These are phyloP conservation scores for Apophysomyces elegans DNA, from an alignment of 371 early-diverging fungal species.

Conservation along the genomic window DNA sequence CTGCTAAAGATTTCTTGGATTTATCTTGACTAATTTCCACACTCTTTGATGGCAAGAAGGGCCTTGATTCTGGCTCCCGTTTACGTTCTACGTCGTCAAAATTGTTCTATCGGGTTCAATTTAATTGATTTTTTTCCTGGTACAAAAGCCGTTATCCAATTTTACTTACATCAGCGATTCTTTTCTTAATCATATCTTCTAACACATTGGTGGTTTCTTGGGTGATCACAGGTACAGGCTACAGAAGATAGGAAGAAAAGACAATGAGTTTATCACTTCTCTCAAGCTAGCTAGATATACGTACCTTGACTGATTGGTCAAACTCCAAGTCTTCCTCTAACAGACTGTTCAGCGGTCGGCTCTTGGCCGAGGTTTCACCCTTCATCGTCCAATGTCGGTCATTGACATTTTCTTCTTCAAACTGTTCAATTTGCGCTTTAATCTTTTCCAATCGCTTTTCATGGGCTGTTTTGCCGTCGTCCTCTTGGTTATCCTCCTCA, in stretches of 20 bases:
- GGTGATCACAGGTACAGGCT: conserved; percentile 94
- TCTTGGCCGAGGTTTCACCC: conserved; percentile 82
- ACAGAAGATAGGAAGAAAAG: background rate
- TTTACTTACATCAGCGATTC: conserved; percentile 73
- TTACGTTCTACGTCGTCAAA: conserved; percentile 94
- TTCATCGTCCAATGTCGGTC: conserved; percentile 87
- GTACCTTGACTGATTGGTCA: conserved; percentile 79
- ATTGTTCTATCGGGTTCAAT: conserved; percentile 36
- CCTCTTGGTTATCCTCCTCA: conserved; percentile 56
- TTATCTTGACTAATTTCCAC: conserved; percentile 84
- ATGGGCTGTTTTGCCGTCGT: conserved; percentile 30
- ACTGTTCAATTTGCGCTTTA: conserved; percentile 70
- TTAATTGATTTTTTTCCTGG: background rate
- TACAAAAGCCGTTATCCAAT: background rate
- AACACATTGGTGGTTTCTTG: conserved; percentile 87
- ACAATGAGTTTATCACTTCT: background rate
- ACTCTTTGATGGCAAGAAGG: conserved; percentile 79
- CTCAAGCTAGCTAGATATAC: background rate
- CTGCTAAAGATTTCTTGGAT: conserved; percentile 85
- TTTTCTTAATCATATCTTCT: conserved; percentile 92
- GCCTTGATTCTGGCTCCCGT: conserved; percentile 69
- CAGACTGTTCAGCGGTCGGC: conserved; percentile 91
- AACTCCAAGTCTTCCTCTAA: conserved; percentile 94
- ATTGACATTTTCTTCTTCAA: conserved; percentile 87
- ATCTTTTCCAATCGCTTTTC: conserved; percentile 38